A percentile compares a stretch with the other conserved stretches of the same genome.
phyloP scores from a whole-genome alignment of 257 asterid genomes.

The Solanum neorickii region DNA sequence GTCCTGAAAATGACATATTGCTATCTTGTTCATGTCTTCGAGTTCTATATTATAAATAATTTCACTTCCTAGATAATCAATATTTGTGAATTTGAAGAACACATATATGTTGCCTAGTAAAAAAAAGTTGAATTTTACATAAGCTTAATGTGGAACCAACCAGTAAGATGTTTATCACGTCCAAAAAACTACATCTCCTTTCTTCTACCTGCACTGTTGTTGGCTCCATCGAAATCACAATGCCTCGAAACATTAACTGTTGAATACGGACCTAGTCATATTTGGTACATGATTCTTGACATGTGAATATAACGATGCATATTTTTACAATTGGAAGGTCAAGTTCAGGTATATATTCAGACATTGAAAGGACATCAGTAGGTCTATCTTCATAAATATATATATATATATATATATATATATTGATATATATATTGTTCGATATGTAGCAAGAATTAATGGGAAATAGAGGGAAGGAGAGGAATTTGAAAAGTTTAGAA shows the following conservation, averaged over 20 bases:
- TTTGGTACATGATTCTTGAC: constrained; percentile 1
- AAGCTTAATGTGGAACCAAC: constrained; percentile 30
- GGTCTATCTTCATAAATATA: constrained; percentile 47
- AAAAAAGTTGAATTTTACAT: background rate
- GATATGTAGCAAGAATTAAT: too few relatives aligned
- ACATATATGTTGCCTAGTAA: too few relatives aligned
- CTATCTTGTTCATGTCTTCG: too few relatives aligned
- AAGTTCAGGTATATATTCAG: constrained; percentile 82
- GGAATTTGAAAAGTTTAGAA: too few relatives aligned
- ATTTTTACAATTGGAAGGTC: constrained; percentile 70
- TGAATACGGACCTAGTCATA: constrained; percentile 13
- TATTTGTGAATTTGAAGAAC: too few relatives aligned
- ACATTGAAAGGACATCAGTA: constrained; percentile 94
- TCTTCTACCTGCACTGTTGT: constrained; percentile 90
- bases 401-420: too few relatives aligned
- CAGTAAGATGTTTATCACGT: constrained; percentile 86
- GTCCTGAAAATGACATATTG: too few relatives aligned
- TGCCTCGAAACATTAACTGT: constrained; percentile 52
- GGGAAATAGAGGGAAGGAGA: too few relatives aligned
- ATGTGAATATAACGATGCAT: background rate
- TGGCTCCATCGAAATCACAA: constrained; percentile 82
- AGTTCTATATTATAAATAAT: too few relatives aligned
- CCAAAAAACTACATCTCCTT: constrained; percentile 79
- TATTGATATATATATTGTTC: too few relatives aligned
- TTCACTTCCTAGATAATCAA: too few relatives aligned